Conservation (phyloP, 495 filamentous ascomycete genomes). For the Penicillium chermesinum region DNA sequence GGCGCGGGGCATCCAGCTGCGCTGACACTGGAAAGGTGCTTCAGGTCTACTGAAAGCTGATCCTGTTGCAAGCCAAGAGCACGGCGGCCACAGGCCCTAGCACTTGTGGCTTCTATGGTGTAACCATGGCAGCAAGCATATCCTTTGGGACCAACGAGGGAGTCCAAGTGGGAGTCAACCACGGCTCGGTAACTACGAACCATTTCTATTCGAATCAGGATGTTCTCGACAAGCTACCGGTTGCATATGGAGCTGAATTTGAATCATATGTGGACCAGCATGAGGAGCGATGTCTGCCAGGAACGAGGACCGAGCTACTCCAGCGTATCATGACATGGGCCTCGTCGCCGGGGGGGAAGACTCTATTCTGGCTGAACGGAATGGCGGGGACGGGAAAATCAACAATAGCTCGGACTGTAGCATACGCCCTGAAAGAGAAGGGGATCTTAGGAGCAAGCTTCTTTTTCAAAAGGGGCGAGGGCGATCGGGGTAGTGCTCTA, state of each 20-base stretch:
- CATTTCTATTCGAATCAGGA: conserved; percentile 1
- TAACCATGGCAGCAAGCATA: background rate
- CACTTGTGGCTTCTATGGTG: too few species aligned
- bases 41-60: too few species aligned
- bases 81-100: too few species aligned
- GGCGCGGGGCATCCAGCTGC: too few species aligned
- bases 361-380: conserved; percentile 30
- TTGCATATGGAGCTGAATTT: background rate
- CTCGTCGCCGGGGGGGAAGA: conserved; percentile 2
- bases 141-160: conserved; percentile 4
- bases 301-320: background rate
- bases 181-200: conserved; percentile 5
- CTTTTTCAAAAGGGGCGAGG: background rate
- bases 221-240: background rate
- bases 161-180: conserved; percentile 4
- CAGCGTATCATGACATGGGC: background rate
- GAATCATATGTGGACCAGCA: conserved; percentile 1
- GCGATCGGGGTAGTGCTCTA: background rate
- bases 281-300: background rate
- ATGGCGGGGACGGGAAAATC: conserved; percentile 1
- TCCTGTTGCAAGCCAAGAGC: too few species aligned
- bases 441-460: background rate
- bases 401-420: background rate
- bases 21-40: too few species aligned
- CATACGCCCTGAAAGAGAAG: background rate